These are phyloP conservation scores for Hypoxylon trugodes DNA, from an alignment of 495 filamentous ascomycete species.

Conservation along the genomic window DNA sequence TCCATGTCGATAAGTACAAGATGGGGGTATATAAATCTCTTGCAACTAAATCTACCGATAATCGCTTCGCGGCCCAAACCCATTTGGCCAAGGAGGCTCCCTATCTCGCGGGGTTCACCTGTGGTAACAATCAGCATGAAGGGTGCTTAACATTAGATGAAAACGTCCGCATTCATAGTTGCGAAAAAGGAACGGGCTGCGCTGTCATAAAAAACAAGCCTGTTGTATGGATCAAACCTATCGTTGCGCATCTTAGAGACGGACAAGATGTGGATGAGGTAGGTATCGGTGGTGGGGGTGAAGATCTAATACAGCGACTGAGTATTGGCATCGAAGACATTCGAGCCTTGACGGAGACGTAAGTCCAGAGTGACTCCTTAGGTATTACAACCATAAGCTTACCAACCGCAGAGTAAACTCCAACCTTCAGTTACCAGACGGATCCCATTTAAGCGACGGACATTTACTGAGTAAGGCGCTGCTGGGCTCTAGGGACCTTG, in stretches of 20 bases:
- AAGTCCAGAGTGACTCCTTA: constrained; percentile 19
- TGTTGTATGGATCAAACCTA: constrained; percentile 80
- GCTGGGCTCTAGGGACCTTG: constrained; percentile 41
- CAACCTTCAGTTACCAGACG: constrained; percentile 29
- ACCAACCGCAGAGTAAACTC: constrained; percentile 26
- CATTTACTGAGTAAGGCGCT: constrained; percentile 39
- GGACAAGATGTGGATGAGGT: constrained; percentile 73
- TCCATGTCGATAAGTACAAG: constrained; percentile 88
- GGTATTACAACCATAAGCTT: not conserved
- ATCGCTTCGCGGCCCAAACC: constrained; percentile 45
- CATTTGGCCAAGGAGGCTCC: constrained; percentile 65
- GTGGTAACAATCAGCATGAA: constrained; percentile 72
- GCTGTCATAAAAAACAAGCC: constrained; percentile 59
- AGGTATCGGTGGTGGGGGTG: constrained; percentile 81
- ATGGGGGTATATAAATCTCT: constrained; percentile 76
- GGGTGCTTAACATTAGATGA: constrained; percentile 76
- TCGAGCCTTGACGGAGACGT: constrained; percentile 57
- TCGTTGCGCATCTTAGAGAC: constrained; percentile 65
- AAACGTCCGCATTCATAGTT: constrained; percentile 82
- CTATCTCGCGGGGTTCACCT: constrained; percentile 76
- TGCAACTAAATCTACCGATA: constrained; percentile 41
- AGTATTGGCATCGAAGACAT: constrained; percentile 61
- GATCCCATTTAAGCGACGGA: constrained; percentile 39
- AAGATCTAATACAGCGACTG: constrained; percentile 71
- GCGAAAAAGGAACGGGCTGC: constrained; percentile 78